Conservation (phyloP, 129 eudicot genomes). For the Logfia minima region DNA sequence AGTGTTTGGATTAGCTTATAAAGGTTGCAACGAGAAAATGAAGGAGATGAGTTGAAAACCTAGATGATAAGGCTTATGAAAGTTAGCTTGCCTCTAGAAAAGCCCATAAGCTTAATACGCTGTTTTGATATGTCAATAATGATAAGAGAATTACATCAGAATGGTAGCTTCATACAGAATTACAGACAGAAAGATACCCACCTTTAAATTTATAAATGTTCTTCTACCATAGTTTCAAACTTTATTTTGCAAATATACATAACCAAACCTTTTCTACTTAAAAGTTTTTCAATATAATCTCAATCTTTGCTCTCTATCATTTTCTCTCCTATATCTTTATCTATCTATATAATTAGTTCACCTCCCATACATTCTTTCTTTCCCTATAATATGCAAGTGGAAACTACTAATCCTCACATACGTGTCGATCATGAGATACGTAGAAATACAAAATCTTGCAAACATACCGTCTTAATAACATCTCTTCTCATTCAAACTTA, state of each 20-base stretch:
- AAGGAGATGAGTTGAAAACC: no score
- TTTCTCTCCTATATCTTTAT: conserved; percentile 30
- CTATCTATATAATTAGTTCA: conserved; percentile 39
- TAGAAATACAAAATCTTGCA: conserved; percentile 37
- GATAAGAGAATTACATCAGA: no score
- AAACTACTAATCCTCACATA: conserved; percentile 31
- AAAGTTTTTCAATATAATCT: conserved; percentile 20
- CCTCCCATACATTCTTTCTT: conserved; percentile 16
- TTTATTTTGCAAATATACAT: conserved; percentile 34
- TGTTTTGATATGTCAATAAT: not conserved
- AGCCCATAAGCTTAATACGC: not conserved
- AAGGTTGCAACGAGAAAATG: not conserved
- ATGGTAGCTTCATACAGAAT: not conserved
- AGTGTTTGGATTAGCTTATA: no score
- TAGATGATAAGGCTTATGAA: no score
- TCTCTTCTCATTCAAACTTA: conserved; percentile 21
- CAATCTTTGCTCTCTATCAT: conserved; percentile 29
- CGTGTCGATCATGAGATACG: conserved; percentile 18
- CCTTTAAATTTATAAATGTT: conserved; percentile 19
- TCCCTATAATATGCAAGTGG: conserved; percentile 21
- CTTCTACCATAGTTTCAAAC: conserved; percentile 24
- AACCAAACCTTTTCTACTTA: conserved; percentile 23
- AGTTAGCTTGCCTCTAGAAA: not conserved
- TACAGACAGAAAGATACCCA: conserved; percentile 2
- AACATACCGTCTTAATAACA: conserved; percentile 15